Evolutionary conservation across 73 alveolate species (phyloP).

Genomic region (Tetrahymena thermophila): DNA sequence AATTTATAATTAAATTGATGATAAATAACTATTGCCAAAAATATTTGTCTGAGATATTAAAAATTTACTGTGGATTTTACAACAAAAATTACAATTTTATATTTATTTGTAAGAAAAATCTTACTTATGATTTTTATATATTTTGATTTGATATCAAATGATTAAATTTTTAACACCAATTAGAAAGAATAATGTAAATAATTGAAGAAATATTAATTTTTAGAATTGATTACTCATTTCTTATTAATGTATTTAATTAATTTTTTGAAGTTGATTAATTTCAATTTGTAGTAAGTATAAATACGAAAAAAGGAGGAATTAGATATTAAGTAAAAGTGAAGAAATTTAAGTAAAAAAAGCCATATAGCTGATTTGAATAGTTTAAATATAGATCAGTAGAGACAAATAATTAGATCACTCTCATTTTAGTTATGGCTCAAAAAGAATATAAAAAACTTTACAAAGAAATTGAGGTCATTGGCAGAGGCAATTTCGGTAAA

Average conservation of each 20-base stretch:
- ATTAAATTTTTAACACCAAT: neutral
- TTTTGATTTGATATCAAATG: neutral
- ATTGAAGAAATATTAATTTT: too few species aligned
- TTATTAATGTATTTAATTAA: neutral
- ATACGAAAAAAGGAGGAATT: neutral
- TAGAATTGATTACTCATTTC: neutral
- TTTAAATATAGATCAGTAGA: neutral
- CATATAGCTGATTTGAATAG: neutral
- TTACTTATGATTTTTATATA: neutral
- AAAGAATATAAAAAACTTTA: slow-evolving; percentile 4
- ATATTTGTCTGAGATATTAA: neutral
- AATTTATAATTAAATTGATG: too few species aligned
- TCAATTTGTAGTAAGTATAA: neutral
- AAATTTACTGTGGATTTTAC: neutral
- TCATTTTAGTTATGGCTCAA: neutral
- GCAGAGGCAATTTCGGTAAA: slow-evolving; percentile 68
- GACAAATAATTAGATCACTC: neutral
- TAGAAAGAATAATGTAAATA: neutral
- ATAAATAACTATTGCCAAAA: neutral
- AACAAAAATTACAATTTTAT: neutral
- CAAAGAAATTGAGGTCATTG: slow-evolving; percentile 54
- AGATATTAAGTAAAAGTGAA: neutral
- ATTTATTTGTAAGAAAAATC: neutral
- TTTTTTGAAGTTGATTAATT: neutral
- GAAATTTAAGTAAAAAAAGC: neutral